Evolutionary conservation across 441 rosid species (phyloP).

Genomic region (Populus trichocarpa): DNA sequence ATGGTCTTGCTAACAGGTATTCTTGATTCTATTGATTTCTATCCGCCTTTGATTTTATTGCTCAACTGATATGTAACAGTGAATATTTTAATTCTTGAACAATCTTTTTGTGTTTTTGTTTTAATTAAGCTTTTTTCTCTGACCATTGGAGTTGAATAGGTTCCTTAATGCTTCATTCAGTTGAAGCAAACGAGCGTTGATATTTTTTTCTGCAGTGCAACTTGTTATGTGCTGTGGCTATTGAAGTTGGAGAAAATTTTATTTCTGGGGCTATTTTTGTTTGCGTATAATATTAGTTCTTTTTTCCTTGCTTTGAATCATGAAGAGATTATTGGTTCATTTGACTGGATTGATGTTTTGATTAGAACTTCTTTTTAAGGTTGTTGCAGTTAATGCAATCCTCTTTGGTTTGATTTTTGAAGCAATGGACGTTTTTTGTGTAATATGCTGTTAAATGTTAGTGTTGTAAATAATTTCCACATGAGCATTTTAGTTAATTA

Average conservation of each 20-base stretch:
- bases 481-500: too few relatives aligned
- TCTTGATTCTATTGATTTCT: background rate
- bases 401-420: too few relatives aligned
- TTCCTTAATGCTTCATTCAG: constrained; percentile 53
- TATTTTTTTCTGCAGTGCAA: constrained; percentile 27
- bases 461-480: too few relatives aligned
- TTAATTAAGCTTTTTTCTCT: constrained; percentile 57
- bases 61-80: background rate
- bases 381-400: too few relatives aligned
- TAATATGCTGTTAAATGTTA: too few relatives aligned
- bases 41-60: background rate
- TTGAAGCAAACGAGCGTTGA: constrained; percentile 42
- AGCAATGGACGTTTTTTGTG: too few relatives aligned
- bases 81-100: background rate
- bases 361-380: background rate
- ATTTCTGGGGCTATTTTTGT: background rate
- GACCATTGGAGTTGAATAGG: constrained; percentile 36
- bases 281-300: background rate
- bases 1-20: constrained; percentile 85
- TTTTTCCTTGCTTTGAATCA: background rate
- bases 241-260: constrained; percentile 34
- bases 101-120: background rate
- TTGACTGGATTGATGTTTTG: background rate
- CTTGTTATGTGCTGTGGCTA: constrained; percentile 29
- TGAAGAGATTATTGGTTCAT: background rate